Evolutionary conservation across 805 yeast genomes (phyloP).

Genomic region (Suhomyces pyralidae): DNA sequence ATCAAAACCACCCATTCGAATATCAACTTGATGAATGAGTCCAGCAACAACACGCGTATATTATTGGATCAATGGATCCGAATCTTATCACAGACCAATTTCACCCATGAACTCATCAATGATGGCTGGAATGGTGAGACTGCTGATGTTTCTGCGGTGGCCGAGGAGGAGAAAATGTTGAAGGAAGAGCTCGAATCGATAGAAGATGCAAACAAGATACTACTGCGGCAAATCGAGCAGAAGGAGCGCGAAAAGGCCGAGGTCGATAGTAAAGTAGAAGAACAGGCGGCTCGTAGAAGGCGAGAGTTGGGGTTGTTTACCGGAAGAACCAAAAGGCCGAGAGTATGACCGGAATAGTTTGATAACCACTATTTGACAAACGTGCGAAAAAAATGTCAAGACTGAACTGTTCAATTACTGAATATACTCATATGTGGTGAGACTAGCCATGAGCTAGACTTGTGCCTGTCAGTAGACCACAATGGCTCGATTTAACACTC

Average conservation of each 20-base stretch:
- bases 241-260: slow-evolving; percentile 14
- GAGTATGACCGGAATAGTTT: too few species aligned
- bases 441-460: too few species aligned
- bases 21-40: slow-evolving; percentile 32
- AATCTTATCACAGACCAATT: slow-evolving; percentile 60
- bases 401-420: too few species aligned
- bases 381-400: too few species aligned
- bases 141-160: slow-evolving; percentile 19
- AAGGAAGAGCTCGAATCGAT: slow-evolving; percentile 21
- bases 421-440: too few species aligned
- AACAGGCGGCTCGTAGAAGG: slow-evolving; percentile 15
- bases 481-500: too few species aligned
- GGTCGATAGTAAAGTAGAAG: slow-evolving; percentile 9
- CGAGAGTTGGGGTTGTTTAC: slow-evolving; percentile 22
- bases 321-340: neutral
- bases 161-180: slow-evolving; percentile 22
- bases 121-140: slow-evolving; percentile 41
- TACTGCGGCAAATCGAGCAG: slow-evolving; percentile 18
- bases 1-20: slow-evolving; percentile 24
- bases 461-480: too few species aligned
- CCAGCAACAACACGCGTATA: slow-evolving; percentile 47
- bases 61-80: slow-evolving; percentile 59
- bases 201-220: slow-evolving; percentile 25
- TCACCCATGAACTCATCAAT: slow-evolving; percentile 47
- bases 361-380: too few species aligned